Evolutionary conservation across 2,329 filamentous ascomycete genomes (phyloP).

Genomic region (Trichoderma harzianum): DNA sequence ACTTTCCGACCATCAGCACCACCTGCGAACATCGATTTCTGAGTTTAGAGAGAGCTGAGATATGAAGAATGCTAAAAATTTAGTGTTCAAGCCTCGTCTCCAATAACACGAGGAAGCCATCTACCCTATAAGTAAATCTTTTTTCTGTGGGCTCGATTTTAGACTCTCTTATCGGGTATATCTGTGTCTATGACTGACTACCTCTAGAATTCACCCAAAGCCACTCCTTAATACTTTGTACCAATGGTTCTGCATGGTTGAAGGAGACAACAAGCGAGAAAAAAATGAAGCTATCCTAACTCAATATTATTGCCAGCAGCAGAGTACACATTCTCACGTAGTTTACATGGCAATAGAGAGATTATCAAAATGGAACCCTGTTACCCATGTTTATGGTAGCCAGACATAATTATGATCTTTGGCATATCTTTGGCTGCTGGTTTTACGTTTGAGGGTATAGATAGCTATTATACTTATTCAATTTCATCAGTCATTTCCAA

Average conservation of each 20-base stretch:
- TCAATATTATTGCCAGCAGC: neutral
- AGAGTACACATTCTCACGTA: neutral
- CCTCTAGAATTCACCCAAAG: neutral
- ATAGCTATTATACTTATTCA: neutral
- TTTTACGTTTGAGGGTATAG: neutral
- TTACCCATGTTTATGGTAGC: neutral
- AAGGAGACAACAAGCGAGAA: neutral
- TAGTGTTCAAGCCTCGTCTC: neutral
- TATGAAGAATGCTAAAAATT: neutral
- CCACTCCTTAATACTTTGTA: accelerated
- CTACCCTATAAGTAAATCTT: neutral
- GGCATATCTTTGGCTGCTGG: neutral
- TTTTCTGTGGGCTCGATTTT: neutral
- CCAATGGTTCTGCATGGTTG: accelerated
- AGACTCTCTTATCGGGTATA: neutral
- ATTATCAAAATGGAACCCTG: accelerated
- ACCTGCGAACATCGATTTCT: neutral
- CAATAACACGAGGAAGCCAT: neutral
- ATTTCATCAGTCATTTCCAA: neutral
- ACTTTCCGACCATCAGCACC: neutral
- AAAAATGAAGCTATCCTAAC: neutral
- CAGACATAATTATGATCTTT: neutral
- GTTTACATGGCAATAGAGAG: neutral
- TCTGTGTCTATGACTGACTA: neutral
- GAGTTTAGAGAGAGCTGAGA: neutral